A percentile compares a stretch with the other conserved stretches of the same genome.
Evolutionary conservation across 148 eudicot genomes (phyloP).

Genomic region (Vaccinium macrocarpon): DNA sequence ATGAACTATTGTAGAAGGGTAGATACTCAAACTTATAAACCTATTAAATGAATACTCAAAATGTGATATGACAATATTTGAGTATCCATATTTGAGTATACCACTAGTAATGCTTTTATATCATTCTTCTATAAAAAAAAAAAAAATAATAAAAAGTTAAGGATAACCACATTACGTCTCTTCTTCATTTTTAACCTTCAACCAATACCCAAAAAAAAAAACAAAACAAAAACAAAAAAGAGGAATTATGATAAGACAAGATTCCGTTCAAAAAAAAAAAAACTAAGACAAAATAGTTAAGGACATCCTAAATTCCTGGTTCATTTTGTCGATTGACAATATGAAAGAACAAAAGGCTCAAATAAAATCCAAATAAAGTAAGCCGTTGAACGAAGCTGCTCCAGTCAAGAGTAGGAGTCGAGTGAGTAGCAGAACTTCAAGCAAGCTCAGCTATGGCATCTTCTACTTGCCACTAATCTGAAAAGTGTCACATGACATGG

Average conservation of each 20-base stretch:
- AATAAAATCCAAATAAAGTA: not conserved
- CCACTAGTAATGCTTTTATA: too few species aligned
- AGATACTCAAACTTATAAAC: too few species aligned
- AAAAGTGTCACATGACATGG: not conserved
- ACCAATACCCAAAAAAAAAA: not conserved
- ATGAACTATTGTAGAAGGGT: too few species aligned
- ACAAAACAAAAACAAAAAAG: not conserved
- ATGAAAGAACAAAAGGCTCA: not conserved
- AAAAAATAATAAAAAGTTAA: too few species aligned
- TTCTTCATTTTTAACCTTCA: too few species aligned
- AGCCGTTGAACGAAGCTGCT: not conserved
- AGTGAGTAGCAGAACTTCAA: not conserved
- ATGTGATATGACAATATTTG: too few species aligned
- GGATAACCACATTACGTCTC: too few species aligned
- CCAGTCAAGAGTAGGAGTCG: not conserved
- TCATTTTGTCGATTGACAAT: not conserved
- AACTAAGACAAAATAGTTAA: not conserved
- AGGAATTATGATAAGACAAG: not conserved
- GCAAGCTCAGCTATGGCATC: slow-evolving; percentile 11
- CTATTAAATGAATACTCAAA: too few species aligned
- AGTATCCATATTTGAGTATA: too few species aligned
- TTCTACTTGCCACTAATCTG: not conserved
- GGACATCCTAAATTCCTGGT: not conserved
- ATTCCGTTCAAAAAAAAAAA: too few species aligned
- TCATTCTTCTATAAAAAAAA: too few species aligned